Conservation (phyloP, 1,284 basidiomycete species). For the Apiotrichum montevideense region DNA sequence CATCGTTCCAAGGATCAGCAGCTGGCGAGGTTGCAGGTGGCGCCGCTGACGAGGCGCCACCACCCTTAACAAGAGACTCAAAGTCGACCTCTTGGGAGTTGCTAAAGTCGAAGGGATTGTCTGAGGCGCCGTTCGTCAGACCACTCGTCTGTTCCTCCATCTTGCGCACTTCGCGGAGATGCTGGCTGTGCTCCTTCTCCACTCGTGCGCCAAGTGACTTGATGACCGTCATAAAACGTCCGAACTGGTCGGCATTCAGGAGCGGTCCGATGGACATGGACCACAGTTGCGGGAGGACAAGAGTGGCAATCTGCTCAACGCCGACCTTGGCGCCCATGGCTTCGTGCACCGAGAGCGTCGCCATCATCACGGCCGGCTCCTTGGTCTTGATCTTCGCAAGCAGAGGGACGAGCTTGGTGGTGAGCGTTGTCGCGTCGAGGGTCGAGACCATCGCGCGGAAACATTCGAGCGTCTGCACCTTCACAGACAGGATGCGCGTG, state of each 20-base stretch:
- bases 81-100: conserved; percentile 42
- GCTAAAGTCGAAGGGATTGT: conserved; percentile 22
- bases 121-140: conserved; percentile 20
- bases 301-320: conserved; percentile 85
- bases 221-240: conserved; percentile 67
- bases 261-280: conserved; percentile 92
- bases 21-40: conserved; percentile 5
- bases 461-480: conserved; percentile 80
- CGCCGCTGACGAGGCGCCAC: neutral
- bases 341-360: conserved; percentile 88
- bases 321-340: conserved; percentile 95
- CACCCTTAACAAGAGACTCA: conserved; percentile 44
- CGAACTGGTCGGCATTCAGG: conserved; percentile 83
- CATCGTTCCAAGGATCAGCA: conserved; percentile 39
- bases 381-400: conserved; percentile 91
- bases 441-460: conserved; percentile 90
- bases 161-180: conserved; percentile 44
- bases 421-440: conserved; percentile 83
- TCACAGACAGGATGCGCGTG: conserved; percentile 76
- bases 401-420: conserved; percentile 89
- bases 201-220: conserved; percentile 44
- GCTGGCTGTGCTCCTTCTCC: conserved; percentile 45
- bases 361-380: conserved; percentile 92
- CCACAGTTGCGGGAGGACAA: conserved; percentile 91
- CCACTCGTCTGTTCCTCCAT: conserved; percentile 41